Evolutionary conservation across 2,329 filamentous ascomycete species (phyloP).

Genomic region (Aureobasidium mangrovei): DNA sequence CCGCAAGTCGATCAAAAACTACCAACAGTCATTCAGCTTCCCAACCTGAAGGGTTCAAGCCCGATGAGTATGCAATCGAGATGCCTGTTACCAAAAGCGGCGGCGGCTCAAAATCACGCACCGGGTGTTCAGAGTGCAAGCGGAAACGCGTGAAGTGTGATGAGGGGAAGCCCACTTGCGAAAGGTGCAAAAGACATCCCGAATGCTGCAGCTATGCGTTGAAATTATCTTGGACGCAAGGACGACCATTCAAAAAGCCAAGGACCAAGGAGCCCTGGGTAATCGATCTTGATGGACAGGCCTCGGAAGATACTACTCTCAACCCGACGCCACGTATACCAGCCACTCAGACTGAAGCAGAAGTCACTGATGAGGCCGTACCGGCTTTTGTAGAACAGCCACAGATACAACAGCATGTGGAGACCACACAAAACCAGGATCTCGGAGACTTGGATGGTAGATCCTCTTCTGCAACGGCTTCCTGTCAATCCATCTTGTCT

Average conservation of each 20-base stretch:
- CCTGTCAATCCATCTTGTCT: neutral
- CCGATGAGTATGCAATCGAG: conserved; percentile 1
- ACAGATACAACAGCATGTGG: neutral
- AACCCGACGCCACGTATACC: neutral
- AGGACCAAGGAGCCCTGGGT: conserved; percentile 10
- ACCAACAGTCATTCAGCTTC: neutral
- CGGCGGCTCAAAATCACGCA: conserved; percentile 18
- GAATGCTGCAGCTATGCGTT: conserved; percentile 16
- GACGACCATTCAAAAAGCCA: conserved; percentile 11
- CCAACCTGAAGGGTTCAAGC: neutral
- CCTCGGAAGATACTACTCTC: neutral
- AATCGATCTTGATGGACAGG: neutral
- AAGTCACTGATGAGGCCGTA: neutral
- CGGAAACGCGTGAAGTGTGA: conserved; percentile 24
- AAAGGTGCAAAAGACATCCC: conserved; percentile 17
- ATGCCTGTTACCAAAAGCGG: conserved; percentile 1
- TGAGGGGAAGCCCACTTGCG: conserved; percentile 19
- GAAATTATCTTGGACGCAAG: conserved; percentile 11
- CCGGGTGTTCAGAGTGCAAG: conserved; percentile 23
- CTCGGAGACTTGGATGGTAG: neutral
- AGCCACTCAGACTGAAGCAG: neutral
- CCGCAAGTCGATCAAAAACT: conserved; percentile 4
- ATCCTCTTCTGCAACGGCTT: neutral
- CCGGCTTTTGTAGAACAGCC: no score
- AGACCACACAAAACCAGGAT: neutral